Evolutionary conservation across 2,329 filamentous ascomycete species (phyloP).

Genomic region (Microascus cirrosus): DNA sequence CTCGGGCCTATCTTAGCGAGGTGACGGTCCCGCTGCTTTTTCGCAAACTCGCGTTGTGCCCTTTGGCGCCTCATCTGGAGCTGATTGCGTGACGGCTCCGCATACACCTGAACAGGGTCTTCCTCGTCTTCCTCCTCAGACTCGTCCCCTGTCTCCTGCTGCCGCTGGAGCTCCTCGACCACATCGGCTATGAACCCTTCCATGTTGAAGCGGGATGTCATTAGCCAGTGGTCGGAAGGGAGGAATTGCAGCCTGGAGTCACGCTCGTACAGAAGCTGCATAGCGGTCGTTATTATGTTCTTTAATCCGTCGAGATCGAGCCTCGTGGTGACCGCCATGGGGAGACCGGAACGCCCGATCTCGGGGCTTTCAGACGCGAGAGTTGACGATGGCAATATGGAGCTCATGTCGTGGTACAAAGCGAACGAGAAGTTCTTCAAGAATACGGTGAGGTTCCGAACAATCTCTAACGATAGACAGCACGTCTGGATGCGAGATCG

Average conservation of each 20-base stretch:
- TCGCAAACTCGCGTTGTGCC: conserved; percentile 52
- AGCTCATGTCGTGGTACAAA: conserved; percentile 71
- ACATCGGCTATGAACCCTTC: conserved; percentile 77
- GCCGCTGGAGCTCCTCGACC: conserved; percentile 61
- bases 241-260: conserved; percentile 83
- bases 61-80: conserved; percentile 54
- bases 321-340: conserved; percentile 10
- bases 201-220: conserved; percentile 83
- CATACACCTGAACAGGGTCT: background rate
- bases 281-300: conserved; percentile 64
- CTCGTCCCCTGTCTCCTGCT: conserved; percentile 10
- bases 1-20: conserved; percentile 74
- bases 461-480: conserved; percentile 58
- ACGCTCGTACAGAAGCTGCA: conserved; percentile 84
- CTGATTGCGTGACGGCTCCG: conserved; percentile 40
- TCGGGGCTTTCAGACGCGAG: background rate
- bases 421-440: conserved; percentile 86
- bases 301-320: conserved; percentile 69
- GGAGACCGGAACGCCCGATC: conserved; percentile 10
- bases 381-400: conserved; percentile 27
- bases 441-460: conserved; percentile 68
- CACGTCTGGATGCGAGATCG: conserved; percentile 44
- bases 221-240: conserved; percentile 80
- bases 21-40: conserved; percentile 56
- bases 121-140: conserved; percentile 3